phyloP scores from a whole-genome alignment of 106 monocot genomes.

The Apostasia shenzhenica region DNA sequence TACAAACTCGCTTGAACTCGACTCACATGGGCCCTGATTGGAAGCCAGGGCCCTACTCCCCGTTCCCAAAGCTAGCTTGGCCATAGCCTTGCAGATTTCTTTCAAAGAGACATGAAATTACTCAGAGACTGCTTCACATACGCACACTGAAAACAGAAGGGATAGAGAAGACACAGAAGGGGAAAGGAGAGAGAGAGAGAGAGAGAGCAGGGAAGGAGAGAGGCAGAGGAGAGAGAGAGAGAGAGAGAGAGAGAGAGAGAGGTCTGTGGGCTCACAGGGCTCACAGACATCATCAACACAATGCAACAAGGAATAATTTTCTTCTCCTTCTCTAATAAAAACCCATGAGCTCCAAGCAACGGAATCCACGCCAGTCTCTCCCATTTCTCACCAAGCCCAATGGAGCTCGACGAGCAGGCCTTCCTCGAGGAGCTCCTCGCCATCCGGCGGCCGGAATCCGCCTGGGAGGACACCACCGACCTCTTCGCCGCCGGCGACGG shows the following conservation, averaged over 20 bases:
- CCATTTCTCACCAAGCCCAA: conserved; percentile 2
- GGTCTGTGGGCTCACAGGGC: conserved; percentile 5
- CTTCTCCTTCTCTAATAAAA: no score
- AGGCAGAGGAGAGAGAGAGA: background rate
- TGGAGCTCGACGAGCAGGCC: conserved; percentile 88
- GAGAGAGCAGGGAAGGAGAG: conserved; percentile 4
- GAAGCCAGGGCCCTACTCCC: no score
- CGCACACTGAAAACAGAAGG: background rate
- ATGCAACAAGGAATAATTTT: no score
- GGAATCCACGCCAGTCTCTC: no score
- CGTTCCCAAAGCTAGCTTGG: no score
- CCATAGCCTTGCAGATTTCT: conserved; percentile 5
- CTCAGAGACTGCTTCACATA: background rate
- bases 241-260: conserved; percentile 1
- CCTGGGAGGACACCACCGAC: conserved; percentile 29
- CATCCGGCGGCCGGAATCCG: conserved; percentile 15
- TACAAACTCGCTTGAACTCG: no score
- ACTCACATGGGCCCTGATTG: no score
- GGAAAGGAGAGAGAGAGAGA: background rate
- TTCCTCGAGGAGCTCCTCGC: conserved; percentile 84
- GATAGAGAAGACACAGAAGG: background rate
- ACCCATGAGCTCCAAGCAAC: no score
- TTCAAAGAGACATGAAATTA: conserved; percentile 15
- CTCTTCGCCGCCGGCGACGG: conserved; percentile 24
- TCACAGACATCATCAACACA: background rate